Evolutionary conservation across 2,329 filamentous ascomycete species (phyloP).

Genomic region (Alternaria arborescens): DNA sequence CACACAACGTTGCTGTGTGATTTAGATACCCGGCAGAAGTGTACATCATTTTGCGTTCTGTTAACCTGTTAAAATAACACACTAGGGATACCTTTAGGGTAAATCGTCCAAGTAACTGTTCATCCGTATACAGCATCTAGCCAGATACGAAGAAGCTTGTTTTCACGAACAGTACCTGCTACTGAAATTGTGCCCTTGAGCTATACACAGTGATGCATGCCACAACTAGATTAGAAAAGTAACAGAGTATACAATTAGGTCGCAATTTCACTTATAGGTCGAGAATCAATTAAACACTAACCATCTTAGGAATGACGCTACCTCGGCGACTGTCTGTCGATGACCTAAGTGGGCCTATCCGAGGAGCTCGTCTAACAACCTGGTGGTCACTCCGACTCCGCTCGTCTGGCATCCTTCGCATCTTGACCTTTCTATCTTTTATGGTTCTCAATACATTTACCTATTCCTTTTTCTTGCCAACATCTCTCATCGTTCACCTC

Average conservation of each 20-base stretch:
- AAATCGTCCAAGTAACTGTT: background rate
- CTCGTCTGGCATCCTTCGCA: background rate
- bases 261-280: background rate
- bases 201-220: background rate
- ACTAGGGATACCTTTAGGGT: background rate
- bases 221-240: background rate
- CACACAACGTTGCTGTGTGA: background rate
- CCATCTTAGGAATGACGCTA: slow-evolving; percentile 10
- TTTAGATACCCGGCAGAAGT: slow-evolving; percentile 8
- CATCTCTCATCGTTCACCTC: background rate
- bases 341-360: slow-evolving; percentile 1
- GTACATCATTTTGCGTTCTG: background rate
- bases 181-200: background rate
- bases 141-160: background rate
- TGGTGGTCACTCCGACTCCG: background rate
- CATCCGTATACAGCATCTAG: background rate
- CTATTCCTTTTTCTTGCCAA: background rate
- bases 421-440: background rate
- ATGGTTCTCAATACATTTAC: background rate
- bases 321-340: background rate
- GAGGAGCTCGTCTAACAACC: background rate
- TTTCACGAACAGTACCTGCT: background rate
- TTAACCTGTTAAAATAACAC: background rate
- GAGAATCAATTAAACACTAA: background rate
- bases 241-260: background rate